Conservation (phyloP, 805 yeast species). For the Ogataea corticis region DNA sequence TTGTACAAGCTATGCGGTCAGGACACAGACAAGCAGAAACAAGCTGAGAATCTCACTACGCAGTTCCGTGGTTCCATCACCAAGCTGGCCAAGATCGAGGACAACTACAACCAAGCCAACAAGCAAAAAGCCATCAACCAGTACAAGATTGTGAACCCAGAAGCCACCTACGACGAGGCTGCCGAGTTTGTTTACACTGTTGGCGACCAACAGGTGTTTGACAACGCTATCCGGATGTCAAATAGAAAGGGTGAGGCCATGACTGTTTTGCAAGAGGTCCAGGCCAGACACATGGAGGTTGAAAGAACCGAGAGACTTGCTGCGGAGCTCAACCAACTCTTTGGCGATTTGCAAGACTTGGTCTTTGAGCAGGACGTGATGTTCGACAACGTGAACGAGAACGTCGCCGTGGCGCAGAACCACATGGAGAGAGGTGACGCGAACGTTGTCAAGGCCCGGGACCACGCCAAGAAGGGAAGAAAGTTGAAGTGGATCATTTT, state of each 20-base stretch:
- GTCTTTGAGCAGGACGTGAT: conserved; percentile 94
- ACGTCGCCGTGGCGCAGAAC: conserved; percentile 78
- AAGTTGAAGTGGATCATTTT: conserved; percentile 87
- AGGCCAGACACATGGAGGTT: conserved; percentile 91
- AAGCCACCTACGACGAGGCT: conserved; percentile 81
- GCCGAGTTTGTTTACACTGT: conserved; percentile 81
- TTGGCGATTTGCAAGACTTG: conserved; percentile 93
- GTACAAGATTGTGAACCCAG: conserved; percentile 85
- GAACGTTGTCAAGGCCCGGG: conserved; percentile 88
- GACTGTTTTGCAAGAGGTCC: conserved; percentile 93
- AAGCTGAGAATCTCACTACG: conserved; percentile 85
- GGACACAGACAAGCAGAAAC: conserved; percentile 82
- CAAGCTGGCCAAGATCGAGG: conserved; percentile 83
- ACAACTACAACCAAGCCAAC: conserved; percentile 79
- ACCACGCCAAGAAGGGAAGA: conserved; percentile 85
- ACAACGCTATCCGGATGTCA: conserved; percentile 84
- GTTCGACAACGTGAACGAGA: conserved; percentile 78
- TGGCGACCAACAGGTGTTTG: conserved; percentile 88
- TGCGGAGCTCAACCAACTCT: conserved; percentile 92
- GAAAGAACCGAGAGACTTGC: conserved; percentile 92
- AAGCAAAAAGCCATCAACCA: conserved; percentile 90
- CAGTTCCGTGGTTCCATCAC: conserved; percentile 85
- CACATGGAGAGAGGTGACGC: conserved; percentile 94
- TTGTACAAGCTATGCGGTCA: conserved; percentile 69
- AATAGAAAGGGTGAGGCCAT: conserved; percentile 94